phyloP scores from a whole-genome alignment of 208 protist genomes.

The Strigomonas oncopelti region DNA sequence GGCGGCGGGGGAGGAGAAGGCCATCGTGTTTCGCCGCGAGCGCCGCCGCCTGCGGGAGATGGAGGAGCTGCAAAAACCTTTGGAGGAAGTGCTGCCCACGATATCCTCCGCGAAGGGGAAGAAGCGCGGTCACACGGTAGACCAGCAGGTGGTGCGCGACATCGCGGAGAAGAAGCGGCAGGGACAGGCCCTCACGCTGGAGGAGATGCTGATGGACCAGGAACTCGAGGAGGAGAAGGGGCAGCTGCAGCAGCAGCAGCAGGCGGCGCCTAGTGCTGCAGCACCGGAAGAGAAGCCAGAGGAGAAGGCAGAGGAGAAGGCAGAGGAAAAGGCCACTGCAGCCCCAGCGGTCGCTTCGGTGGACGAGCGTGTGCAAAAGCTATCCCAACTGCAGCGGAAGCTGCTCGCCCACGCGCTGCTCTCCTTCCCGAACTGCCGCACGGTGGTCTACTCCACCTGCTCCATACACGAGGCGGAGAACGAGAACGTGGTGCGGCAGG shows the following conservation, averaged over 20 bases:
- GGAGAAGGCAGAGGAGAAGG: constrained; percentile 6
- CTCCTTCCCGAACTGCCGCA: constrained; percentile 83
- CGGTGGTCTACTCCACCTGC: constrained; percentile 91
- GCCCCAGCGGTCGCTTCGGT: constrained; percentile 39
- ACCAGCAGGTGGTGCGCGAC: neutral
- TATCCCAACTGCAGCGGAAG: constrained; percentile 83
- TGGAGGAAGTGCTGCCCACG: neutral
- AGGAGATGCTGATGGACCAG: constrained; percentile 14
- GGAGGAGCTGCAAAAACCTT: neutral
- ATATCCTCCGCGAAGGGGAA: neutral
- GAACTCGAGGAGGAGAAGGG: constrained; percentile 12
- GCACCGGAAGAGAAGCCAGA: neutral
- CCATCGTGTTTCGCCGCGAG: neutral
- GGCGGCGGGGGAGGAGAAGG: neutral
- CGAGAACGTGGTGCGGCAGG: constrained; percentile 83
- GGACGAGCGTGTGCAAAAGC: constrained; percentile 66
- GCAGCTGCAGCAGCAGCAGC: neutral
- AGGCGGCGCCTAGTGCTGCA: neutral
- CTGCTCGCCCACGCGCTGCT: constrained; percentile 83
- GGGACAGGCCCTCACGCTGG: constrained; percentile 1
- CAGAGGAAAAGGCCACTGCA: constrained; percentile 21
- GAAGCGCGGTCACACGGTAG: neutral
- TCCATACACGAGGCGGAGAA: constrained; percentile 88
- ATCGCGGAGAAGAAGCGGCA: neutral
- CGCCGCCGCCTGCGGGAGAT: neutral